phyloP scores from a whole-genome alignment of 2,329 filamentous ascomycete genomes.

The Alternaria ventricosa region DNA sequence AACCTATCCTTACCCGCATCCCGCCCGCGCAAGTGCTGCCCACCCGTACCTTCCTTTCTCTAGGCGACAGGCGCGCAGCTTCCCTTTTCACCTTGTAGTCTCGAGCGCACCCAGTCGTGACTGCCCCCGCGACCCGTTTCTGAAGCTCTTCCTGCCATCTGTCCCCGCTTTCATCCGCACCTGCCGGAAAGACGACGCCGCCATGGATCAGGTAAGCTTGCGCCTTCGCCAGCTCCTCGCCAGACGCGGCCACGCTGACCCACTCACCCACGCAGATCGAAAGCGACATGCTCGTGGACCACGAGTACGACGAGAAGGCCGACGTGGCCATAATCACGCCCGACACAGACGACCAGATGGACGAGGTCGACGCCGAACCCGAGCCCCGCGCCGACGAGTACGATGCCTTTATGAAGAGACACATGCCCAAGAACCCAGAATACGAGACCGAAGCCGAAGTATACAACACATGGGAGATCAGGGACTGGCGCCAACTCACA shows the following conservation, averaged over 20 bases:
- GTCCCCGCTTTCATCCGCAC: constrained; percentile 21
- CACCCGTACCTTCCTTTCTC: constrained; percentile 21
- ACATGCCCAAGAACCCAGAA: constrained; percentile 78
- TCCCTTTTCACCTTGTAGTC: constrained; percentile 2
- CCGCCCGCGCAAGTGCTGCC: constrained; percentile 16
- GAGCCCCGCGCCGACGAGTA: constrained; percentile 66
- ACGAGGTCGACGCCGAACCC: constrained; percentile 60
- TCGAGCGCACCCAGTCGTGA: constrained; percentile 13
- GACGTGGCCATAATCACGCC: constrained; percentile 68
- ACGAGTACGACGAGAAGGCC: constrained; percentile 67
- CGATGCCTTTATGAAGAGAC: constrained; percentile 83
- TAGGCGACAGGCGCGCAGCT: constrained; percentile 30
- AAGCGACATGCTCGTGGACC: constrained; percentile 69
- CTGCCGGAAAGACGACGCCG: constrained; percentile 17
- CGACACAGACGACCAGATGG: constrained; percentile 65
- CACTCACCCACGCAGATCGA: constrained; percentile 55
- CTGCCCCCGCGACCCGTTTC: constrained; percentile 6
- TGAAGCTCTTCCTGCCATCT: constrained; percentile 5
- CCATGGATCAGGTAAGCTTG: constrained; percentile 50
- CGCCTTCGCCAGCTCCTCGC: constrained; percentile 3
- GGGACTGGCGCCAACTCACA: constrained; percentile 76
- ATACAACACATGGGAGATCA: constrained; percentile 84
- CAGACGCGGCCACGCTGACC: constrained; percentile 14
- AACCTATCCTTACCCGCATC: constrained; percentile 21
- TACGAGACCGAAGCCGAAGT: constrained; percentile 79